Conservation (phyloP, 495 filamentous ascomycete genomes). For the Penicillium taxi region DNA sequence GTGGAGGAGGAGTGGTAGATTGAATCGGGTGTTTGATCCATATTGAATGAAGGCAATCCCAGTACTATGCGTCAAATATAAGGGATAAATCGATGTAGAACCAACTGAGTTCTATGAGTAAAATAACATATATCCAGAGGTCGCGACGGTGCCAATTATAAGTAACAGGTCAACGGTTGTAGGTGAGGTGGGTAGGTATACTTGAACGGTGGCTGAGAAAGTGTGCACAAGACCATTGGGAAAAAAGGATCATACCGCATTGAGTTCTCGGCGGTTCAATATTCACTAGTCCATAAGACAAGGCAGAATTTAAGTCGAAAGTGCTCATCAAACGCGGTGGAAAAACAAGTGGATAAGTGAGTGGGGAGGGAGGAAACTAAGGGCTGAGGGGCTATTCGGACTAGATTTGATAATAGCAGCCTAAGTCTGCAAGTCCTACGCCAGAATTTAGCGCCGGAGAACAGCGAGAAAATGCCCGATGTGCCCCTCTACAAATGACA, state of each 20-base stretch:
- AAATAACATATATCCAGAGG: conserved; percentile 3
- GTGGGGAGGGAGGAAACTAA: conserved; percentile 20
- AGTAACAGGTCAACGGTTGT: conserved; percentile 18
- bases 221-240: conserved; percentile 23
- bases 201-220: conserved; percentile 30
- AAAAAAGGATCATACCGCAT: conserved; percentile 19
- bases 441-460: conserved; percentile 31
- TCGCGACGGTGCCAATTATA: conserved; percentile 14
- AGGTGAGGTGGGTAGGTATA: conserved; percentile 16
- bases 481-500: conserved; percentile 6
- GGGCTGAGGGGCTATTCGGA: conserved; percentile 17
- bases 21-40: conserved; percentile 10
- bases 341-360: too few relatives aligned
- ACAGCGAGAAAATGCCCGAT: conserved; percentile 15
- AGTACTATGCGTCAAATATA: background rate
- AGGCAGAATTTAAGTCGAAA: conserved; percentile 31
- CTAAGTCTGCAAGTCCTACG: conserved; percentile 23
- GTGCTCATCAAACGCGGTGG: conserved; percentile 22
- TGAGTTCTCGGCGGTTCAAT: conserved; percentile 16
- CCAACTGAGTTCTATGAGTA: conserved; percentile 9
- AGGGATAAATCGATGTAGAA: conserved; percentile 2
- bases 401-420: conserved; percentile 25
- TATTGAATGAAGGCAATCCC: conserved; percentile 1
- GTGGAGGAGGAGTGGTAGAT: conserved; percentile 5
- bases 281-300: conserved; percentile 18